A percentile compares a stretch with the other conserved stretches of the same genome.
phyloP scores from a whole-genome alignment of 2,329 filamentous ascomycete genomes.

The Leptoxyphium fumago region DNA sequence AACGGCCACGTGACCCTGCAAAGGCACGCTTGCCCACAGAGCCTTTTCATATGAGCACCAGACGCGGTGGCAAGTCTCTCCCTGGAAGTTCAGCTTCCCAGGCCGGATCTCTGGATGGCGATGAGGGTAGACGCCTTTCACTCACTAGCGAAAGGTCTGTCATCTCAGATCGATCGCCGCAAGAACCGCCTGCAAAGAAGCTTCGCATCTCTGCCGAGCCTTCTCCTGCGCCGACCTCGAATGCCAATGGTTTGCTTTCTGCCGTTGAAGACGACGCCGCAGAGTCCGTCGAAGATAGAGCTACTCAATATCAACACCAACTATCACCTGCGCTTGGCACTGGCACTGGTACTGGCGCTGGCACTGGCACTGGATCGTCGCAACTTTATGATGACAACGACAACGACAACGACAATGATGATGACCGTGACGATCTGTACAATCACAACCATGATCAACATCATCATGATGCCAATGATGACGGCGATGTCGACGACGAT shows the following conservation, averaged over 20 bases:
- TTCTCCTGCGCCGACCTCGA: neutral
- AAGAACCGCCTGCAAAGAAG: neutral
- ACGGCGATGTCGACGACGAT: neutral
- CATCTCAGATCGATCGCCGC: neutral
- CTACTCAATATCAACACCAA: neutral
- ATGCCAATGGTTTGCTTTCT: neutral
- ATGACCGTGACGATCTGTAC: neutral
- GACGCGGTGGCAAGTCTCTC: constrained; percentile 12
- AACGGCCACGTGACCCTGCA: neutral
- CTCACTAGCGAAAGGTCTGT: neutral
- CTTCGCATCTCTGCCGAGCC: neutral
- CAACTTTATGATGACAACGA: too few relatives aligned
- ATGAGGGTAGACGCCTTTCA: neutral
- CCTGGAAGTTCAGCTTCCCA: neutral
- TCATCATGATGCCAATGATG: constrained; percentile 1
- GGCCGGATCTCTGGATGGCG: neutral
- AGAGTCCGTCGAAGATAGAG: neutral
- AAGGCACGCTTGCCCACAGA: constrained; percentile 27
- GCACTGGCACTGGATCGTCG: neutral
- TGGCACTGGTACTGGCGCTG: neutral
- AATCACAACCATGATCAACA: neutral
- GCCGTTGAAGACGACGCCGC: neutral
- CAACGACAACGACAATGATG: neutral
- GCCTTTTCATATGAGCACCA: constrained; percentile 36
- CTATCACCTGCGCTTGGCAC: neutral